These are phyloP conservation scores for Pseudogymnoascus sp. DNA, from an alignment of 2,329 filamentous ascomycete genomes.

Conservation along the genomic window DNA sequence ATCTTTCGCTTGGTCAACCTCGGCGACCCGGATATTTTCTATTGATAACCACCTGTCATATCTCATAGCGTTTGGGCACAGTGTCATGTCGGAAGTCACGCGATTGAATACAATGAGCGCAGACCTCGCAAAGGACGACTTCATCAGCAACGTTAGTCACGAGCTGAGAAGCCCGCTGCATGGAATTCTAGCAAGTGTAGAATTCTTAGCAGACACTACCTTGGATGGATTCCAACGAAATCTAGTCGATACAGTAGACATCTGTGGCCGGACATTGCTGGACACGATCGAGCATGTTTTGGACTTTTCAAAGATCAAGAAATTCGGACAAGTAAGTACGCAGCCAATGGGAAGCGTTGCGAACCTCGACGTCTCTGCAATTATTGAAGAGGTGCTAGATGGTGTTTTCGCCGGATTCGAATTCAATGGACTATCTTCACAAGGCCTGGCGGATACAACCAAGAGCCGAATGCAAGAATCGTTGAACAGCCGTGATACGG, in stretches of 20 bases:
- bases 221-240: constrained; percentile 39
- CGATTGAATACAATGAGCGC: constrained; percentile 21
- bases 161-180: constrained; percentile 25
- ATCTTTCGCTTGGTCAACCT: constrained; percentile 26
- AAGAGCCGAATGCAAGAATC: constrained; percentile 11
- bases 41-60: constrained; percentile 22
- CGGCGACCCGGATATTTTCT: constrained; percentile 20
- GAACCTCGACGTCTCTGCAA: constrained; percentile 27
- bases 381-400: constrained; percentile 31
- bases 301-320: constrained; percentile 49
- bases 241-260: constrained; percentile 41
- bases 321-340: constrained; percentile 19
- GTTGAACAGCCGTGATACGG: not conserved
- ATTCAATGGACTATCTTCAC: constrained; percentile 23
- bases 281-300: constrained; percentile 47
- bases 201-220: constrained; percentile 43
- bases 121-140: constrained; percentile 23
- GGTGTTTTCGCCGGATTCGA: constrained; percentile 31
- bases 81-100: constrained; percentile 22
- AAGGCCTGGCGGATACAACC: constrained; percentile 21
- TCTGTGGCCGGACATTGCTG: constrained; percentile 43
- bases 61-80: constrained; percentile 22
- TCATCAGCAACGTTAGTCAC: constrained; percentile 25
- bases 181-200: constrained; percentile 47
- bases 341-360: constrained; percentile 21